Conservation (phyloP, 495 filamentous ascomycete species). For the Lophium mytilinum region DNA sequence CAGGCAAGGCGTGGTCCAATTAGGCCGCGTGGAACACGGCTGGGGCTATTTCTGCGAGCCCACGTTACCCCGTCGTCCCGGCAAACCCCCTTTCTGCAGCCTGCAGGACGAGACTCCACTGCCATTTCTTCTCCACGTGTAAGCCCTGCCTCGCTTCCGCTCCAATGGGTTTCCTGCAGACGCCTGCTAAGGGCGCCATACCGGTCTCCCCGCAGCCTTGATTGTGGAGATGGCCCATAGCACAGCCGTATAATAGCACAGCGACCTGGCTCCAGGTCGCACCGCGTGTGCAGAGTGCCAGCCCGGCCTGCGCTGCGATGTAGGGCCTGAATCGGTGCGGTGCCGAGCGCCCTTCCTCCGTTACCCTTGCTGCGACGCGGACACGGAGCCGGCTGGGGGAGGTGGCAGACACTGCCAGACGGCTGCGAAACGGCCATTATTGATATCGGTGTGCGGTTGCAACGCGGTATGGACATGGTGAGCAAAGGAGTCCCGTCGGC, state of each 20-base stretch:
- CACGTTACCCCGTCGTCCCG: neutral
- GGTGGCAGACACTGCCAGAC: too few relatives aligned
- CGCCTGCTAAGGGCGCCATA: neutral
- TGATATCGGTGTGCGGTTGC: too few relatives aligned
- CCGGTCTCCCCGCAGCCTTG: conserved; percentile 15
- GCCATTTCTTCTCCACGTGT: conserved; percentile 12
- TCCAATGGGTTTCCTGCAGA: conserved; percentile 4
- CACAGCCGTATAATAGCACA: neutral
- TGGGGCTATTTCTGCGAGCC: neutral
- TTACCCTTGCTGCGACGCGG: neutral
- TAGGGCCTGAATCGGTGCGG: too few relatives aligned
- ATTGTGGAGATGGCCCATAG: neutral
- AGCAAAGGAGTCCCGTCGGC: neutral
- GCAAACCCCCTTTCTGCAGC: conserved; percentile 9
- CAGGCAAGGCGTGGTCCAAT: neutral
- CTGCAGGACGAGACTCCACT: conserved; percentile 5
- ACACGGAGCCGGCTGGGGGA: too few relatives aligned
- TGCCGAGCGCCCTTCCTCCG: neutral
- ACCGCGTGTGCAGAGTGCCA: too few relatives aligned
- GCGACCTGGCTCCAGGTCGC: neutral
- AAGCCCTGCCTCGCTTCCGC: conserved; percentile 13
- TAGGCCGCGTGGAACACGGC: neutral
- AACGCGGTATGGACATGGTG: neutral
- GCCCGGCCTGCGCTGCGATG: neutral
- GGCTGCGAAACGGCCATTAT: too few relatives aligned